Base-by-base conservation (phyloP, 345 rosid genomes). In the Aethionema arabicum region DNA sequence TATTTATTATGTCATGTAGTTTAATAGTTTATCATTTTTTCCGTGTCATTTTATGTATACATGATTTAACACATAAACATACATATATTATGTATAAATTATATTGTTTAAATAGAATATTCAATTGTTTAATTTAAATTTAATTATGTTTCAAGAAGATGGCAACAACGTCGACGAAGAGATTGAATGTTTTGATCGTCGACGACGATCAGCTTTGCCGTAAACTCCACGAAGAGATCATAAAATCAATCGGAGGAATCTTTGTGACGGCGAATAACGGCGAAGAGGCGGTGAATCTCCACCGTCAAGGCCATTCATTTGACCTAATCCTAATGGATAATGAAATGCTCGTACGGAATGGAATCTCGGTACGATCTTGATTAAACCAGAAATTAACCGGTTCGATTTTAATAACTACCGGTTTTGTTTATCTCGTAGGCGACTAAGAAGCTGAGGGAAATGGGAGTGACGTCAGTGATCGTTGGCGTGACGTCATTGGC, bases 271-370 rank as follows among this genome's bases (percentile, higher is more conserved):
- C 69, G 0, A 30, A 29, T 10, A 67, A 73, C 39, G 76, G 76
- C 2, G 68, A 66, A 32, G 72, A 67, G 43, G 76, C 72, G 36
- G 63, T 67, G 36, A 61, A 39, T 8, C 51, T 73, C 38, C 72
- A 61, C 68, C 68, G 48, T 8, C 27, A 63, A 29, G 61, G 59
- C 32, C 48, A 50, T 50, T 27, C 64, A 30, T 73, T 73, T 43
- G 72, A 61, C n/a, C 72, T 73, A 6, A 67, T 73, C 29, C 64
- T 73, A 14, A 72, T 72, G 72, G 76, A 72, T 48, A 72, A 72
- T 1, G 76, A 72, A 66, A 72, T 72, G 76, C 76, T 72, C 16
- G 30, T 11, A 29, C 54, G 45, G 44, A 72, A 72, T 59, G 76
- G 76, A 27, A 47, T 36, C 9, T 59, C 59, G 76, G 76, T 72